phyloP scores from a whole-genome alignment of 768 basidiomycete genomes.

The Mycena vitilis region DNA sequence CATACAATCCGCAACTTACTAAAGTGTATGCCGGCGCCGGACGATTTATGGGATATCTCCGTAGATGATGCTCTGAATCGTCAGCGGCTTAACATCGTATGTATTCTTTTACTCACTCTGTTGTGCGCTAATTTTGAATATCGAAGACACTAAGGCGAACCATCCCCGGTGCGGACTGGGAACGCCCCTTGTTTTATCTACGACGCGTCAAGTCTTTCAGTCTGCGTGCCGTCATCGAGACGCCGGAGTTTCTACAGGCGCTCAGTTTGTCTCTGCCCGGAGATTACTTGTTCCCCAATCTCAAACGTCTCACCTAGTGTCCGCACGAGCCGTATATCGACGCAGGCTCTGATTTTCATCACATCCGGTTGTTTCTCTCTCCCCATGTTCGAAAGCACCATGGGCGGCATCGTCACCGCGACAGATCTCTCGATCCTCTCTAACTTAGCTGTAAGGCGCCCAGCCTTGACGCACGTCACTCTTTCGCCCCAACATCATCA shows the following conservation, averaged over 20 bases:
- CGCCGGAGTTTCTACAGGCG: background rate
- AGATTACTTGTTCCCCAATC: constrained; percentile 14
- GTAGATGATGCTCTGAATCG: background rate
- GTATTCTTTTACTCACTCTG: background rate
- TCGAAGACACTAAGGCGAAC: background rate
- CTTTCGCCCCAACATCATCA: background rate
- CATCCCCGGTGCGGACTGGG: constrained; percentile 4
- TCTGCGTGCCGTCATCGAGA: background rate
- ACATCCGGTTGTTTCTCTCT: constrained; percentile 8
- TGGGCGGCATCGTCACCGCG: background rate
- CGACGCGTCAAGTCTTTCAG: constrained; percentile 2
- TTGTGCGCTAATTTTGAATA: background rate
- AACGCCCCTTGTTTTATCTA: constrained; percentile 3
- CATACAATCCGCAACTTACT: constrained; percentile 14
- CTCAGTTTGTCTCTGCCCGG: constrained; percentile 2
- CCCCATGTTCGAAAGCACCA: background rate
- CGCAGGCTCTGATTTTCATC: background rate
- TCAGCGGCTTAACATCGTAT: background rate
- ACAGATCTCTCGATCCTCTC: constrained; percentile 11
- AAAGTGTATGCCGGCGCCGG: constrained; percentile 18
- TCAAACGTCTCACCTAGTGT: background rate
- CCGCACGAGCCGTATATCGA: background rate
- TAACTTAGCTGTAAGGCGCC: background rate
- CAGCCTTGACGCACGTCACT: background rate
- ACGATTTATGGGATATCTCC: constrained; percentile 12